Evolutionary conservation across 83 land plant species (phyloP).

Genomic region (Isoetes engelmannii): DNA sequence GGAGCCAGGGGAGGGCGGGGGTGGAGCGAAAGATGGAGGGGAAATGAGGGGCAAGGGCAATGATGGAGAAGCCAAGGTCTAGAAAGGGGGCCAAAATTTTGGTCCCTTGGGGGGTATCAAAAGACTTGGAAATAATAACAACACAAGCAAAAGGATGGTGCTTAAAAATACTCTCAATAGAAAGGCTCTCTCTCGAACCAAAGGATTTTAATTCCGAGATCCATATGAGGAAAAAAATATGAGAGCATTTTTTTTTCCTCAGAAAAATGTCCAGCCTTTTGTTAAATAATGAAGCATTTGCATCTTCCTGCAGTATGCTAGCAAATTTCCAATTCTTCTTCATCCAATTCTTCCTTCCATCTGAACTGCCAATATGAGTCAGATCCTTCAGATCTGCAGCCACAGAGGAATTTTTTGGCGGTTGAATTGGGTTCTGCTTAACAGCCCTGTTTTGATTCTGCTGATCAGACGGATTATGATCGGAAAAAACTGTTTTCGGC

Average conservation of each 20-base stretch:
- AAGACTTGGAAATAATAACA: slow-evolving; percentile 42
- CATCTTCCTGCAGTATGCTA: too few relatives aligned
- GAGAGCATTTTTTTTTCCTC: slow-evolving; percentile 18
- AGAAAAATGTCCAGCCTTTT: too few relatives aligned
- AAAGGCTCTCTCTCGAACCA: slow-evolving; percentile 38
- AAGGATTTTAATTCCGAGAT: slow-evolving; percentile 40
- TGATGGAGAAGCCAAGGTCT: slow-evolving; percentile 32
- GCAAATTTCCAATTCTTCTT: too few relatives aligned
- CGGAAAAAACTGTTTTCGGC: too few relatives aligned
- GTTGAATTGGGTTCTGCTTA: too few relatives aligned
- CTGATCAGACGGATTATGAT: too few relatives aligned
- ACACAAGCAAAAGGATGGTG: slow-evolving; percentile 48
- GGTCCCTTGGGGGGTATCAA: slow-evolving; percentile 44
- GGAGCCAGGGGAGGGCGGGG: slow-evolving; percentile 42
- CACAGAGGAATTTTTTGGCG: too few relatives aligned
- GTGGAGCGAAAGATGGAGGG: slow-evolving; percentile 40
- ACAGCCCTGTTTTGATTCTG: too few relatives aligned
- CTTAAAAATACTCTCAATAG: slow-evolving; percentile 53
- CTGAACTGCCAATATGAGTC: too few relatives aligned
- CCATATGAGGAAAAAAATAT: slow-evolving; percentile 64
- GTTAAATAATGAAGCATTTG: too few relatives aligned
- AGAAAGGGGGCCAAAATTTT: slow-evolving; percentile 35
- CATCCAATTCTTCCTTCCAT: too few relatives aligned
- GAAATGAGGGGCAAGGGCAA: slow-evolving; percentile 48
- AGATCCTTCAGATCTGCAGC: too few relatives aligned